Evolutionary conservation across 2,329 filamentous ascomycete genomes (phyloP).

Genomic region (Claviceps sp.): DNA sequence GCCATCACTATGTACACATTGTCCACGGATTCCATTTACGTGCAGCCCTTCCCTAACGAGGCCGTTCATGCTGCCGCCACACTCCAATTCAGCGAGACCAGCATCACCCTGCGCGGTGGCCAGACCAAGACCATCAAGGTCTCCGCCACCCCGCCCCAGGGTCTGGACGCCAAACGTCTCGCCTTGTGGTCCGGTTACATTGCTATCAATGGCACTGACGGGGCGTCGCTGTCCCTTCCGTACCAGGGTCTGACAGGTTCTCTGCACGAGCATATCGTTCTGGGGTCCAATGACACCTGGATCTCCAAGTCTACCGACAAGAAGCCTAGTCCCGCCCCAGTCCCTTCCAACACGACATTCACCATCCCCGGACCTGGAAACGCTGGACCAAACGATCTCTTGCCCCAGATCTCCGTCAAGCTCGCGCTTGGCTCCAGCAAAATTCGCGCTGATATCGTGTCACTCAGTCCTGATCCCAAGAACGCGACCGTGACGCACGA

Average conservation of each 20-base stretch:
- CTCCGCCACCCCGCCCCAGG: constrained; percentile 3
- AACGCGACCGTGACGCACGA: constrained; percentile 13
- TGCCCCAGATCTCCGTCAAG: constrained; percentile 27
- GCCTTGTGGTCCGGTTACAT: constrained; percentile 9
- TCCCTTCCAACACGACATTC: constrained; percentile 25
- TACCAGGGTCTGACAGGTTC: constrained; percentile 28
- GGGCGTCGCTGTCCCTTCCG: constrained; percentile 23
- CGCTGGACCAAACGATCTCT: constrained; percentile 15
- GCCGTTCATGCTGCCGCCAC: constrained; percentile 27
- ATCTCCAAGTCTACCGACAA: constrained; percentile 21
- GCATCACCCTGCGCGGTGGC: constrained; percentile 2
- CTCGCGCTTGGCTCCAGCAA: constrained; percentile 32
- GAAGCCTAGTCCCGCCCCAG: constrained; percentile 6
- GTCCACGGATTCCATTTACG: constrained; percentile 18
- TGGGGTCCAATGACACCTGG: constrained; percentile 14
- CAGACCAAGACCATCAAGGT: constrained; percentile 5
- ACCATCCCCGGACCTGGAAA: constrained; percentile 27
- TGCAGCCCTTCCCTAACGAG: constrained; percentile 32
- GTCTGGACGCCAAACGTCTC: constrained; percentile 5
- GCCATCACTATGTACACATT: constrained; percentile 41
- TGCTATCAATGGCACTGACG: constrained; percentile 22
- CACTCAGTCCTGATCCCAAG: constrained; percentile 15
- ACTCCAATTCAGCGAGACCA: constrained; percentile 4
- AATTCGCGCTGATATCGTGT: constrained; percentile 31
- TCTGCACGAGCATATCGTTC: constrained; percentile 16